These are phyloP conservation scores for Zizania latifolia DNA, from an alignment of 176 grass and related monocot species.

Conservation along the genomic window DNA sequence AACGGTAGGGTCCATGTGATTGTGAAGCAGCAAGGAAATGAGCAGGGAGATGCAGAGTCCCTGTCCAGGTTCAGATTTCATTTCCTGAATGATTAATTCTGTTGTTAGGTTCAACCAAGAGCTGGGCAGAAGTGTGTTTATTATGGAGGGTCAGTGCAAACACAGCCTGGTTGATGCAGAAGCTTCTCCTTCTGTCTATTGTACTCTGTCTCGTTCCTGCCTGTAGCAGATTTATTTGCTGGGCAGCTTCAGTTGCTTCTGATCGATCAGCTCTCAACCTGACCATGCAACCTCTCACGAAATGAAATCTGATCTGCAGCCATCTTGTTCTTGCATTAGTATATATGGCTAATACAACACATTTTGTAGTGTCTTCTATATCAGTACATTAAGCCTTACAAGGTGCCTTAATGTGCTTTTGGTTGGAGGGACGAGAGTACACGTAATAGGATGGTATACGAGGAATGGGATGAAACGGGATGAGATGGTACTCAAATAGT, in stretches of 20 bases:
- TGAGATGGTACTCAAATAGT: too few species aligned
- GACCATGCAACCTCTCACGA: neutral
- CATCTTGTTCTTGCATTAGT: too few species aligned
- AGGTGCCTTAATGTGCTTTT: too few species aligned
- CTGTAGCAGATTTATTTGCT: neutral
- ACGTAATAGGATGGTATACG: too few species aligned
- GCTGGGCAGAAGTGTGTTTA: slow-evolving; percentile 14
- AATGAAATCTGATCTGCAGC: neutral
- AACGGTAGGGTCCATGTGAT: slow-evolving; percentile 17
- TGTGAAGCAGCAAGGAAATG: slow-evolving; percentile 10
- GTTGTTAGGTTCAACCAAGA: slow-evolving; percentile 42
- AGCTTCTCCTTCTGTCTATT: neutral
- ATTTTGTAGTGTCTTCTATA: too few species aligned
- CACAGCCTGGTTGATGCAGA: slow-evolving; percentile 36
- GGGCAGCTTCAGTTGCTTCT: slow-evolving; percentile 10
- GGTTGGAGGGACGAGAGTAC: too few species aligned
- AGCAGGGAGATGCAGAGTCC: slow-evolving; percentile 26
- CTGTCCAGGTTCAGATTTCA: slow-evolving; percentile 29
- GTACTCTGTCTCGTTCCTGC: neutral
- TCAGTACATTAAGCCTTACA: too few species aligned
- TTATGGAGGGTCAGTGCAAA: slow-evolving; percentile 23
- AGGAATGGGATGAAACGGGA: too few species aligned
- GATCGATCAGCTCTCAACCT: too few species aligned
- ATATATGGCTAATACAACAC: too few species aligned
- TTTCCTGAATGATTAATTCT: slow-evolving; percentile 33